A percentile compares a stretch with the other conserved stretches of the same genome.
Evolutionary conservation across 2,329 filamentous ascomycete genomes (phyloP).

Genomic region (Aspergillus carbonarius): DNA sequence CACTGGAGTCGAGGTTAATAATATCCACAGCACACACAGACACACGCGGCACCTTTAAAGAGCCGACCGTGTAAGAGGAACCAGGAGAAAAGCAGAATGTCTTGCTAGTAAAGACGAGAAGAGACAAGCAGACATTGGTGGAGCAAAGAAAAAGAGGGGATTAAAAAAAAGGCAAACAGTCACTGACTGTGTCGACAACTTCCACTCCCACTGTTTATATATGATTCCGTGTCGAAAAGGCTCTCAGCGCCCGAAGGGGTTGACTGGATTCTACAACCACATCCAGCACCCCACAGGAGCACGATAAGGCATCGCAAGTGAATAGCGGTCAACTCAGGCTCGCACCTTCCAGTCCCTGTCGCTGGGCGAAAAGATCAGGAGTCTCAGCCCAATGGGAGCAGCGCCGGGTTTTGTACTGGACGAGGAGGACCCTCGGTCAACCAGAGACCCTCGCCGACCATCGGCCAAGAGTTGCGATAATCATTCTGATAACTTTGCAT

Average conservation of each 20-base stretch:
- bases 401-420: conserved; percentile 7
- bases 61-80: neutral
- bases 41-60: neutral
- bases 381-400: conserved; percentile 4
- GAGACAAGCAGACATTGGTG: neutral
- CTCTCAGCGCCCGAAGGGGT: neutral
- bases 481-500: neutral
- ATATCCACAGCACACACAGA: neutral
- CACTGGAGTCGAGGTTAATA: neutral
- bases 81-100: neutral
- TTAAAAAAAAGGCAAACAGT: neutral
- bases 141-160: neutral
- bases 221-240: neutral
- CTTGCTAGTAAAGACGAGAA: neutral
- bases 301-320: conserved; percentile 28
- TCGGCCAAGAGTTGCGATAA: conserved; percentile 5
- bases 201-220: neutral
- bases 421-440: neutral
- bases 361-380: neutral
- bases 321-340: conserved; percentile 11
- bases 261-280: neutral
- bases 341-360: neutral
- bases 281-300: conserved; percentile 14
- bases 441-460: conserved; percentile 2
- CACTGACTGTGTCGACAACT: neutral